Conservation (phyloP, 2,329 filamentous ascomycete species). For the Herpotrichia juniperi region DNA sequence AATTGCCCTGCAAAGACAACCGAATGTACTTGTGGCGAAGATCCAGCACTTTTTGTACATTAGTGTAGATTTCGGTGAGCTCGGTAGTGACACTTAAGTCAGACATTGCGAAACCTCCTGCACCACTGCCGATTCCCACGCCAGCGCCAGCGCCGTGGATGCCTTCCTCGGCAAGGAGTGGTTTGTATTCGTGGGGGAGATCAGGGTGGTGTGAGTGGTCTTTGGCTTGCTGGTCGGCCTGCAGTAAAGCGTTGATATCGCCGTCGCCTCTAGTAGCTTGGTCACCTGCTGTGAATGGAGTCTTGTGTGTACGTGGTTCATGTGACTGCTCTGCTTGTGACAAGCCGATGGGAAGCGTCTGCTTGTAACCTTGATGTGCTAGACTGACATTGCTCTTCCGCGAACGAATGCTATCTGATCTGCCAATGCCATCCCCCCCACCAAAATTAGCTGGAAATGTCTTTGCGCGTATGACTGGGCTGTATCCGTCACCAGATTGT, state of each 20-base stretch:
- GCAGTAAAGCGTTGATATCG: slow-evolving; percentile 40
- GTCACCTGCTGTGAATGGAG: slow-evolving; percentile 18
- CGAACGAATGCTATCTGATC: slow-evolving; percentile 51
- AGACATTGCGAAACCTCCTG: slow-evolving; percentile 69
- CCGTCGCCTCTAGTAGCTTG: slow-evolving; percentile 18
- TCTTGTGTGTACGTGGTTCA: slow-evolving; percentile 25
- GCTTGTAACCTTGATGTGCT: slow-evolving; percentile 32
- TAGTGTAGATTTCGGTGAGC: slow-evolving; percentile 83
- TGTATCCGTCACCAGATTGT: slow-evolving; percentile 46
- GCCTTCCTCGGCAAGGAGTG: slow-evolving; percentile 59
- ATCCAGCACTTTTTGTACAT: slow-evolving; percentile 88
- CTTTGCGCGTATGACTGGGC: slow-evolving; percentile 52
- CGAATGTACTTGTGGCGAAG: slow-evolving; percentile 86
- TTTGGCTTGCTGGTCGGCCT: slow-evolving; percentile 56
- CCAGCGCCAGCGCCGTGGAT: slow-evolving; percentile 64
- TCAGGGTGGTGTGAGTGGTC: slow-evolving; percentile 58
- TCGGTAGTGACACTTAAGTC: slow-evolving; percentile 85
- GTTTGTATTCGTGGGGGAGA: slow-evolving; percentile 62
- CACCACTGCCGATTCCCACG: slow-evolving; percentile 65
- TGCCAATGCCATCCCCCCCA: slow-evolving; percentile 41
- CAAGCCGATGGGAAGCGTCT: slow-evolving; percentile 31
- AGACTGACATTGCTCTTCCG: slow-evolving; percentile 45
- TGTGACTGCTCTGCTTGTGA: slow-evolving; percentile 40
- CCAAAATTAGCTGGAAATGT: slow-evolving; percentile 50
- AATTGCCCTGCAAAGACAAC: slow-evolving; percentile 79